Conservation (phyloP, 257 asterid species). For the Solanum tarijense region DNA sequence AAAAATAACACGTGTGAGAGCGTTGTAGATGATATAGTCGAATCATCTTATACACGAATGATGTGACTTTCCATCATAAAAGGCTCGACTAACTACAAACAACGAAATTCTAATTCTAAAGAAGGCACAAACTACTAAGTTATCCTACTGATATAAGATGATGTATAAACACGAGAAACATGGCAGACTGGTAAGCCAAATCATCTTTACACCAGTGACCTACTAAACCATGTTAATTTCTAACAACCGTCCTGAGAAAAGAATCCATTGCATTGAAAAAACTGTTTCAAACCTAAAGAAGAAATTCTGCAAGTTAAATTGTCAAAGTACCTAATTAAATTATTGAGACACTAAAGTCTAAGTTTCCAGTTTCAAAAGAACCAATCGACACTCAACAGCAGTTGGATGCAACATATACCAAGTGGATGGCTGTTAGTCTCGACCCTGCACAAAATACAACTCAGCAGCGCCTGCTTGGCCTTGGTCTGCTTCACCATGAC, state of each 20-base stretch:
- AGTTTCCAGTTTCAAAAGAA: not conserved
- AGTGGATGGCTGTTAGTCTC: constrained; percentile 9
- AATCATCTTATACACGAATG: not conserved
- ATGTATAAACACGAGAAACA: not conserved
- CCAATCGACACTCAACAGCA: not conserved
- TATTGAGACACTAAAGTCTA: not conserved
- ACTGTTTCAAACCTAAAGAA: not conserved
- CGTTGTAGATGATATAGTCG: not conserved
- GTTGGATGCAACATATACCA: constrained; percentile 8
- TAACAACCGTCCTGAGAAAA: not conserved
- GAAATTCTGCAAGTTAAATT: not conserved
- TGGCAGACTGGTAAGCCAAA: not conserved
- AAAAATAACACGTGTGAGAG: not conserved
- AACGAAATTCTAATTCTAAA: not conserved
- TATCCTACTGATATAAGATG: not conserved
- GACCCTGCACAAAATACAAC: constrained; percentile 12
- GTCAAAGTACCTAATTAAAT: not conserved
- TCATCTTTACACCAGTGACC: not conserved
- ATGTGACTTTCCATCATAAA: not conserved
- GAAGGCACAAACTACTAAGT: not conserved
- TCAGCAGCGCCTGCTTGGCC: constrained; percentile 20
- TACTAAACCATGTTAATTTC: not conserved
- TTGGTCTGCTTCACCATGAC: constrained; percentile 14
- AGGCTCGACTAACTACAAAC: not conserved
- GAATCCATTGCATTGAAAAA: not conserved